Percentiles rank a stretch among this genome's conserved stretches.
Conservation (phyloP, 108 stramenopile genomes). For the Pseudonitzschia multistriata region DNA sequence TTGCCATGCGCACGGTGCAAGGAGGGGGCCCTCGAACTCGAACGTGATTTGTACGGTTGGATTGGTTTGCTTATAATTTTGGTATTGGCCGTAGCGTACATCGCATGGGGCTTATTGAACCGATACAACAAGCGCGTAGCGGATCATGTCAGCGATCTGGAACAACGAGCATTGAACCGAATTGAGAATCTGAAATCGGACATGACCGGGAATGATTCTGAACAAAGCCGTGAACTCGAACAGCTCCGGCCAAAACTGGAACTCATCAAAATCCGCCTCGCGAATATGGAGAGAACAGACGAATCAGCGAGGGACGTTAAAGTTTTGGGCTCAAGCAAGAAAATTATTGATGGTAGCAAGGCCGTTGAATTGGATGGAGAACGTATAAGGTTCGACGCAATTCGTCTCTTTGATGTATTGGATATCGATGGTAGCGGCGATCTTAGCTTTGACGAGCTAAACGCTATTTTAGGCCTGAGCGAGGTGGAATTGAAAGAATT, state of each 20-base stretch:
- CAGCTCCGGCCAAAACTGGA: slow-evolving; percentile 37
- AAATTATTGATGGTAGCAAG: not conserved
- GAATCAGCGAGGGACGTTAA: not conserved
- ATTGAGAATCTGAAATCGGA: not conserved
- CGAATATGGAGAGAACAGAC: slow-evolving; percentile 6
- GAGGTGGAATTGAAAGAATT: slow-evolving; percentile 32
- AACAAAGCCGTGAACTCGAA: slow-evolving; percentile 29
- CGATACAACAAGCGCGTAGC: slow-evolving; percentile 8
- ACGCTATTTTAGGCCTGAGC: slow-evolving; percentile 33
- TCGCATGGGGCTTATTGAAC: not conserved
- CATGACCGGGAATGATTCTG: not conserved
- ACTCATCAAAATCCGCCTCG: slow-evolving; percentile 33
- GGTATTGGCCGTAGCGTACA: not conserved
- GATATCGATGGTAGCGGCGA: slow-evolving; percentile 32
- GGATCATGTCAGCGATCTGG: slow-evolving; percentile 2
- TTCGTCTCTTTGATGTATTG: slow-evolving; percentile 35
- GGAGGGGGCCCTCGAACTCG: slow-evolving; percentile 20
- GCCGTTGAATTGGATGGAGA: not conserved
- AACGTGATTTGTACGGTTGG: slow-evolving; percentile 24
- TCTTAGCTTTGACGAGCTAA: slow-evolving; percentile 45
- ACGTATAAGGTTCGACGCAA: slow-evolving; percentile 33
- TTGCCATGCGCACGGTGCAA: slow-evolving; percentile 17
- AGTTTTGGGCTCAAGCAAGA: not conserved
- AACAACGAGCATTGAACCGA: not conserved
- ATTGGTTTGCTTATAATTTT: slow-evolving; percentile 17